These are phyloP conservation scores for Boeremia exigua DNA, from an alignment of 2,329 filamentous ascomycete genomes.

Conservation along the genomic window DNA sequence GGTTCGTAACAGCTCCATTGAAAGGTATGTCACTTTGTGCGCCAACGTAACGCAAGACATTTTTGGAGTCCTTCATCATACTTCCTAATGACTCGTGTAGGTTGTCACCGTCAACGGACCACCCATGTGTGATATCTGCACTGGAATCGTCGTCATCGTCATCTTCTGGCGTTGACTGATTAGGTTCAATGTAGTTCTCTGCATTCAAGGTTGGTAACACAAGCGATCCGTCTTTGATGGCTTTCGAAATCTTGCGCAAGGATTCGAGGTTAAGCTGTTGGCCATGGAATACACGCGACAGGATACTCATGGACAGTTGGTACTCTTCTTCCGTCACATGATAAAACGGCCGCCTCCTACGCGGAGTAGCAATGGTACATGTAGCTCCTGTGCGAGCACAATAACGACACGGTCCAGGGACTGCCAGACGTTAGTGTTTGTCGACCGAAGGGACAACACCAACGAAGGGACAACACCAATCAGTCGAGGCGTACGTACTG, in stretches of 20 bases:
- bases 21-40: slow-evolving; percentile 48
- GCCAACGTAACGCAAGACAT: slow-evolving; percentile 45
- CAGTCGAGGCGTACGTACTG: slow-evolving; percentile 31
- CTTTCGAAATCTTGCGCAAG: slow-evolving; percentile 42
- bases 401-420: slow-evolving; percentile 48
- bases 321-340: slow-evolving; percentile 51
- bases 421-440: slow-evolving; percentile 34
- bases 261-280: slow-evolving; percentile 44
- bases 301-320: slow-evolving; percentile 46
- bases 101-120: slow-evolving; percentile 34
- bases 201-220: slow-evolving; percentile 31
- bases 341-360: slow-evolving; percentile 47
- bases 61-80: slow-evolving; percentile 47
- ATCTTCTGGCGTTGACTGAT: slow-evolving; percentile 35
- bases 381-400: slow-evolving; percentile 45
- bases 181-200: slow-evolving; percentile 30
- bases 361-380: slow-evolving; percentile 45
- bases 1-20: slow-evolving; percentile 44
- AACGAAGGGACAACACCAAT: slow-evolving; percentile 13
- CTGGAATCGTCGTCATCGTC: slow-evolving; percentile 31
- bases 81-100: slow-evolving; percentile 47
- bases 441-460: slow-evolving; percentile 9
- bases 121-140: slow-evolving; percentile 29
- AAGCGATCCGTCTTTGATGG: slow-evolving; percentile 40
- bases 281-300: slow-evolving; percentile 47